Evolutionary conservation across 768 basidiomycete genomes (phyloP).

Genomic region (Hygrophorus pudorinus): DNA sequence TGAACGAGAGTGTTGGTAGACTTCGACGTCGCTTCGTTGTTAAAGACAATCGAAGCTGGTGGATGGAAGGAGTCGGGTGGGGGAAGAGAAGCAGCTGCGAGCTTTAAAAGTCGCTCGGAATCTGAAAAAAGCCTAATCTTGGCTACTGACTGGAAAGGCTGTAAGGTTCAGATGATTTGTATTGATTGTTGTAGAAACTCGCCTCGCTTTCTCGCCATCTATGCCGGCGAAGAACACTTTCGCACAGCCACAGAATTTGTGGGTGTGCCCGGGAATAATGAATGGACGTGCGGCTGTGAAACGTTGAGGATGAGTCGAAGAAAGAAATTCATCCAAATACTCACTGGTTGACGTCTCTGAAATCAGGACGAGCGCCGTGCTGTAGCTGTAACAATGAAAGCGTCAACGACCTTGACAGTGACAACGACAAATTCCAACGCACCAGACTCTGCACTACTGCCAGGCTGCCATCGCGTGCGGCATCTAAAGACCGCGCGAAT

Average conservation of each 20-base stretch:
- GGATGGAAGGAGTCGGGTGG: conserved; percentile 29
- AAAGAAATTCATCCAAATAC: too few species aligned
- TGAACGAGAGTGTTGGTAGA: conserved; percentile 45
- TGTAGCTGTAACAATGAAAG: conserved; percentile 32
- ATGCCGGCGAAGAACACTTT: conserved; percentile 50
- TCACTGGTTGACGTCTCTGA: conserved; percentile 53
- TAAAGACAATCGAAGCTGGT: conserved; percentile 28
- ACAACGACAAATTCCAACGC: conserved; percentile 16
- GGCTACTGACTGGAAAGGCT: conserved; percentile 10
- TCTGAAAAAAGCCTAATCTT: conserved; percentile 17
- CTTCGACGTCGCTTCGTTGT: conserved; percentile 28
- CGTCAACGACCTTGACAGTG: conserved; percentile 5
- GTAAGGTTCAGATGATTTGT: conserved; percentile 15
- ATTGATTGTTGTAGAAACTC: conserved; percentile 15
- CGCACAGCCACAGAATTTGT: conserved; percentile 59
- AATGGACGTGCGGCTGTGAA: conserved; percentile 42
- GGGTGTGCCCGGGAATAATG: conserved; percentile 60
- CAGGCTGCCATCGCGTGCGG: conserved; percentile 61
- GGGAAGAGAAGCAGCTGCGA: conserved; percentile 29
- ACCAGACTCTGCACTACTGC: conserved; percentile 63
- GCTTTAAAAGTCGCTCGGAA: conserved; percentile 27
- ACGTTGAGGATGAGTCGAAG: too few species aligned
- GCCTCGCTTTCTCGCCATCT: conserved; percentile 55
- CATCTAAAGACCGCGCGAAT: conserved; percentile 37
- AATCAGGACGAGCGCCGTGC: conserved; percentile 65